Evolutionary conservation across 768 basidiomycete genomes (phyloP).

Genomic region (Suillus lakei): DNA sequence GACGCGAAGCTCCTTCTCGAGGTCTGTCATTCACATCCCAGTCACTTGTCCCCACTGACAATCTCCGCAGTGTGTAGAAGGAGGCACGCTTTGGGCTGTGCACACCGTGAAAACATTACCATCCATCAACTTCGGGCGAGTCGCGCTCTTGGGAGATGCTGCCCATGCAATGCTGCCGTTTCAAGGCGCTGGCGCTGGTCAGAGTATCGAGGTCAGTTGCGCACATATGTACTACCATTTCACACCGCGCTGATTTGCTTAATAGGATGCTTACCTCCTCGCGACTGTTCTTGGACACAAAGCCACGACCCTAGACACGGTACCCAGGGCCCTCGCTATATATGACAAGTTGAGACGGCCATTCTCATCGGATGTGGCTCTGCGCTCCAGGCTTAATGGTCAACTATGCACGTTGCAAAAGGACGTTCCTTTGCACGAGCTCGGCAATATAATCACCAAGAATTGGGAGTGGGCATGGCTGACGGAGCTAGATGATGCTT

Average conservation of each 20-base stretch:
- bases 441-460: conserved; percentile 48
- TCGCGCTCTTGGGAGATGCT: conserved; percentile 52
- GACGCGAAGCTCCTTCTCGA: conserved; percentile 61
- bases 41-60: conserved; percentile 8
- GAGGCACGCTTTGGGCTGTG: conserved; percentile 64
- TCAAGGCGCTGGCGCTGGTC: conserved; percentile 50
- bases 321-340: conserved; percentile 47
- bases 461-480: conserved; percentile 62
- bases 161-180: conserved; percentile 48
- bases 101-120: conserved; percentile 58
- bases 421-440: conserved; percentile 37
- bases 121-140: conserved; percentile 55
- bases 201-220: conserved; percentile 45
- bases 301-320: conserved; percentile 35
- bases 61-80: conserved; percentile 51
- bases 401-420: conserved; percentile 22
- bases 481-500: conserved; percentile 23
- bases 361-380: conserved; percentile 40
- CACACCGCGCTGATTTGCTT: neutral
- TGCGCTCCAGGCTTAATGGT: conserved; percentile 25
- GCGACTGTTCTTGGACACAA: conserved; percentile 49
- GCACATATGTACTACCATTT: neutral
- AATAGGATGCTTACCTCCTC: conserved; percentile 42
- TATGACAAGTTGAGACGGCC: conserved; percentile 59
- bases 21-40: conserved; percentile 39